Evolutionary conservation across 179 eudicot genomes (phyloP), one percentile per base, ranked within the genome.

Genomic region (Nepenthes alata): DNA sequence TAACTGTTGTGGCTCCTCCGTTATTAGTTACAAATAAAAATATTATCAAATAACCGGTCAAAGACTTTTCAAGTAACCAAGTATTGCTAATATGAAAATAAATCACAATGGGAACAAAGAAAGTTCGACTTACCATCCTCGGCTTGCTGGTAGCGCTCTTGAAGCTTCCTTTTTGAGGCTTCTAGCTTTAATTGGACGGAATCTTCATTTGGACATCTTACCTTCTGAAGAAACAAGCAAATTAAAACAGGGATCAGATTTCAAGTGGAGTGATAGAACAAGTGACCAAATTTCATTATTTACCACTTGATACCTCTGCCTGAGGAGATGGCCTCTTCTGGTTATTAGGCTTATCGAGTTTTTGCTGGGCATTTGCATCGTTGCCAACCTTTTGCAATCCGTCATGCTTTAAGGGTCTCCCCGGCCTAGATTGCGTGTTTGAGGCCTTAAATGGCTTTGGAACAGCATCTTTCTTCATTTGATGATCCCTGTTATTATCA

Each of bases 121-220:
- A 57, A 73, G 38, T 35, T 35, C 53, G 25, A 72, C 75, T 6
- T 54, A 91, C 97, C 97, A 63, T 86, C 82, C 64, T 88, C 86
- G 13, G 82, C 89, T 83, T 85, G 84, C 78, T 88, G 95, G 69
- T 91, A 88, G 10, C 97, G 80, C 70, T 91, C 95, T 4, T 88
- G 96, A 51, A 91, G 97, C 75, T 80, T 91, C 77, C 97, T 91
- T 73, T 91, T 88, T 9, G 95, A 59, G 12, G 80, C 95, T 82
- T 82, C 96, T 63, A 91, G 61, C 65, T 83, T 88, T 56, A 71
- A 75, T 58, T 64, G 70, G 50, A 71, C 83, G 5, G 70, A 72
- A 57, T 72, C 81, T 53, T 80, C 88, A n/a, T 72, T 70, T 16
- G 79, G 67, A 64, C 56, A 12, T 72, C 74, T 78, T 41, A 44